Conservation (phyloP, 2,329 filamentous ascomycete species). For the Stagonosporopsis tanaceti region DNA sequence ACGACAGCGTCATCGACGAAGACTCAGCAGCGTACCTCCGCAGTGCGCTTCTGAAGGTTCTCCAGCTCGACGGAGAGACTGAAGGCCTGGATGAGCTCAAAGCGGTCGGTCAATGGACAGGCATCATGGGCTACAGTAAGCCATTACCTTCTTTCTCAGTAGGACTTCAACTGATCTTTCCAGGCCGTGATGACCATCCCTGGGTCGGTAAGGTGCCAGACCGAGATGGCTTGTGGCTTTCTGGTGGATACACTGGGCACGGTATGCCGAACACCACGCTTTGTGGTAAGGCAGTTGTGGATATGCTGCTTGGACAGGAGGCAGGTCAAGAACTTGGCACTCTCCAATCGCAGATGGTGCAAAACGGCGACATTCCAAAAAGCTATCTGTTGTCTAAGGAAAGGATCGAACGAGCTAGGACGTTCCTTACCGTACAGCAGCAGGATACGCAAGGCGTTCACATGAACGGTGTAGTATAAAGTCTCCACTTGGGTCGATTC, state of each 20-base stretch:
- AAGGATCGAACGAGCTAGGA: conserved; percentile 42
- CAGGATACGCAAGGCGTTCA: conserved; percentile 41
- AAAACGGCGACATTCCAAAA: conserved; percentile 45
- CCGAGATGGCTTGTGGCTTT: conserved; percentile 66
- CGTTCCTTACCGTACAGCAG: conserved; percentile 44
- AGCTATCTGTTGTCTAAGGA: conserved; percentile 50
- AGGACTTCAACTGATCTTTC: background rate
- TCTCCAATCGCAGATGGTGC: conserved; percentile 44
- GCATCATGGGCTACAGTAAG: conserved; percentile 74
- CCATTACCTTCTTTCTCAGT: background rate
- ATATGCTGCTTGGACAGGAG: conserved; percentile 62
- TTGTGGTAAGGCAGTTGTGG: conserved; percentile 69
- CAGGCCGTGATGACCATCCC: conserved; percentile 65
- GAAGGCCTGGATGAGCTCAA: conserved; percentile 54
- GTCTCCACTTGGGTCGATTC: too few species aligned
- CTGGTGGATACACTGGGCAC: conserved; percentile 74
- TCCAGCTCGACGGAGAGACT: conserved; percentile 47
- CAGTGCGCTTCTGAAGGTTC: conserved; percentile 48
- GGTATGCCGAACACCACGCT: conserved; percentile 79
- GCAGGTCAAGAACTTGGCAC: conserved; percentile 43
- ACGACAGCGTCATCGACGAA: conserved; percentile 66
- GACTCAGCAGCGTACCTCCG: conserved; percentile 66
- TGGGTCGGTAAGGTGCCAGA: conserved; percentile 76
- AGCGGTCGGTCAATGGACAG: conserved; percentile 70
- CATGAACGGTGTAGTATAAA: conserved; percentile 39